Base-by-base conservation (phyloP, 83 land plant genomes). In the Larix sibirica region DNA sequence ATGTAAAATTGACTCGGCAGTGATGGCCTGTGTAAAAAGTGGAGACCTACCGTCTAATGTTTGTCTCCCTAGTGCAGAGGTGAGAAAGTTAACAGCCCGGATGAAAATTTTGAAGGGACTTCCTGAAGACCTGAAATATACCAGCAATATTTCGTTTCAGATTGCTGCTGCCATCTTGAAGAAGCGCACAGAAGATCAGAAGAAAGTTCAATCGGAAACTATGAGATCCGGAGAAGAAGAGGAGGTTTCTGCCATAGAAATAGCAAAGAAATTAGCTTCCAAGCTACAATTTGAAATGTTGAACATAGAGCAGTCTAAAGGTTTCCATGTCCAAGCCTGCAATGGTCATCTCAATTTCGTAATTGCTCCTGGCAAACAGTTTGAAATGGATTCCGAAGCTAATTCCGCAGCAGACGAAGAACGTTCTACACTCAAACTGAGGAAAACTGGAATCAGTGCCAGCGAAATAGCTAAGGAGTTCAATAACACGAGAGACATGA, bases 271-370 rank as follows among this genome's bases (percentile, higher is more conserved):
- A 67, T 77, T 96, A 77, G 98, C 98, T 21, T 93, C 90, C 59
- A 89, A 82, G 44, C 65, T 96, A 82, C 88, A 85, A 62, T 65
- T 61, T 62, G 68, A 63, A 28, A 79, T 92, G 56, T 67, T 73
- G 21, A 54, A 81, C 63, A 38, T 61, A 33, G 66, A 42, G 38
- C 38, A 77, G 62, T 6, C 38, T 5, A 20, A 81, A 59, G 90
- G 84, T n/a, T 65, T 89, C 12, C 71, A 62, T 33, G 61, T 91
- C 16, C 89, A 89, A 85, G 96, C 96, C 65, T 96, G 95, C 84
- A 96, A 92, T 76, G 96, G 96, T 13, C 95, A 96, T 81, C 88
- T 96, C 3, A 94, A 94, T 84, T 91, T 94, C 8, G 8, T 6
- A 7, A 6, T 7, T 42, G 8, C 8, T 7, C 6, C 0, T 42